These are phyloP conservation scores for Euphrasia arctica DNA, from an alignment of 305 asterid genomes.

Conservation along the genomic window DNA sequence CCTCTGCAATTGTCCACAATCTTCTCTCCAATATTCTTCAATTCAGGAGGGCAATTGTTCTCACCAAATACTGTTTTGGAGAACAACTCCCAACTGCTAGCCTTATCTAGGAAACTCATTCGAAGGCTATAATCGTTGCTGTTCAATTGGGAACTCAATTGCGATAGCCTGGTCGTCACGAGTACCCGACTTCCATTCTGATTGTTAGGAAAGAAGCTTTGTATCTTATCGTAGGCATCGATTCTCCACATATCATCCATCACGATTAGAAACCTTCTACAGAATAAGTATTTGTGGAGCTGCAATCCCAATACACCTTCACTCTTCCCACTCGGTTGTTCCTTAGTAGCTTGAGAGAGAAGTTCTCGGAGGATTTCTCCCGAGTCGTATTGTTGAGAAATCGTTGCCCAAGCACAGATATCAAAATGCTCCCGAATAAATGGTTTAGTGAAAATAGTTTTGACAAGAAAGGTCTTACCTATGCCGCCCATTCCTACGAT, in stretches of 20 bases:
- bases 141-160: not conserved
- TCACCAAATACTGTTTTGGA: not conserved
- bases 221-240: not conserved
- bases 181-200: not conserved
- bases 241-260: constrained; percentile 7
- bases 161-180: not conserved
- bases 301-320: not conserved
- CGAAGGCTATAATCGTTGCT: not conserved
- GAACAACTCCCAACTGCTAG: not conserved
- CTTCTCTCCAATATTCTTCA: not conserved
- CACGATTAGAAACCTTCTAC: not conserved
- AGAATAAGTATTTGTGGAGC: not conserved
- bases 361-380: not conserved
- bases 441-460: not conserved
- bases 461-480: not conserved
- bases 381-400: not conserved
- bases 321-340: not conserved
- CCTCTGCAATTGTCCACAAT: not conserved
- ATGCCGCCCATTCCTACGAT: constrained; percentile 4
- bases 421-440: not conserved
- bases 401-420: not conserved
- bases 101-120: not conserved
- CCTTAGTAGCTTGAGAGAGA: not conserved
- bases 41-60: not conserved
- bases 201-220: not conserved